phyloP scores from a whole-genome alignment of 345 rosid genomes.

The Lagerstroemia speciosa region DNA sequence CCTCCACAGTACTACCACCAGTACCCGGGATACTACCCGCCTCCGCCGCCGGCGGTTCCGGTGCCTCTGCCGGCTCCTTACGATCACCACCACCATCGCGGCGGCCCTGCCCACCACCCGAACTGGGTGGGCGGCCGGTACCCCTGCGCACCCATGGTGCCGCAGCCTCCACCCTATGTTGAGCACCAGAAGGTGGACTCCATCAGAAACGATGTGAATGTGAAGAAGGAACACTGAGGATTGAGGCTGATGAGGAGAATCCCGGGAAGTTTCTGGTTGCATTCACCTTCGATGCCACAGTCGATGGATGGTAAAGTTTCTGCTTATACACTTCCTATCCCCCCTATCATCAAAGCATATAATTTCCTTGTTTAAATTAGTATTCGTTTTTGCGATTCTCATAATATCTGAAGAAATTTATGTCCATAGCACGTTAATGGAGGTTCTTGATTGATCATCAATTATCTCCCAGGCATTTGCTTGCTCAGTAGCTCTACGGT shows the following conservation, averaged over 20 bases:
- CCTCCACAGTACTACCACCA: constrained; percentile 42
- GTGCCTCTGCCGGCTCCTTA: constrained; percentile 53
- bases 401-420: not conserved
- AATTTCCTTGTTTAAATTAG: no score
- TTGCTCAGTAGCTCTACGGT: not conserved
- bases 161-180: constrained; percentile 42
- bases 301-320: constrained; percentile 52
- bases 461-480: not conserved
- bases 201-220: constrained; percentile 65
- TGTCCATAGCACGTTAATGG: not conserved
- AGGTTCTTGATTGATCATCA: not conserved
- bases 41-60: constrained; percentile 43
- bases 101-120: constrained; percentile 21
- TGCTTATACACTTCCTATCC: not conserved
- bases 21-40: constrained; percentile 54
- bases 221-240: constrained; percentile 68
- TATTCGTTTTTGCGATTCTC: no score
- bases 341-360: no score
- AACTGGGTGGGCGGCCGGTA: constrained; percentile 46
- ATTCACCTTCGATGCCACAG: constrained; percentile 87
- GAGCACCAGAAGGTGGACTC: constrained; percentile 85
- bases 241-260: constrained; percentile 45
- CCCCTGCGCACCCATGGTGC: constrained; percentile 32
- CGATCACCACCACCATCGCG: constrained; percentile 50
- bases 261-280: constrained; percentile 63